phyloP scores from a whole-genome alignment of 768 basidiomycete genomes.

The Lactifluus hygrophoroides region DNA sequence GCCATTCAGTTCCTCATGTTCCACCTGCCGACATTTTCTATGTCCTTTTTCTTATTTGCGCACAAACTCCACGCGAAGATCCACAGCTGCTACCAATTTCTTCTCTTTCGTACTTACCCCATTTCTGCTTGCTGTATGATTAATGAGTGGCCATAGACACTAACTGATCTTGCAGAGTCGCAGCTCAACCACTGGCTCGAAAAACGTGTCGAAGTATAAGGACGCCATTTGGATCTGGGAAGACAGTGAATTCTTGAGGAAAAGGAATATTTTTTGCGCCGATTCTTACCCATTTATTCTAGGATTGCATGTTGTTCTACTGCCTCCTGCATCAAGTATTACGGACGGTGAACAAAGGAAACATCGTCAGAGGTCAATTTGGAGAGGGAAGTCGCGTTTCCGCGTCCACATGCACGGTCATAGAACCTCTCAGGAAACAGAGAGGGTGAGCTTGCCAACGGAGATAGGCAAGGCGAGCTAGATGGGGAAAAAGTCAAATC shows the following conservation, averaged over 20 bases:
- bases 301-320: not conserved
- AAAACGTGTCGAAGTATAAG: not conserved
- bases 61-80: no score
- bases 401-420: not conserved
- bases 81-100: no score
- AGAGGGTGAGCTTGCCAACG: not conserved
- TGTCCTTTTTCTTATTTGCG: no score
- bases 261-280: not conserved
- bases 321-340: not conserved
- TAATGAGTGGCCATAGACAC: no score
- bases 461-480: constrained; percentile 1
- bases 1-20: no score
- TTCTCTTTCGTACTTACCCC: no score
- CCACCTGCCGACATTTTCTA: no score
- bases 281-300: not conserved
- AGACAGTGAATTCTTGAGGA: not conserved
- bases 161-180: no score
- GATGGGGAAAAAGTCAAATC: constrained; percentile 5
- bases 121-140: no score
- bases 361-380: not conserved
- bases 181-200: not conserved
- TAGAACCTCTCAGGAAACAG: not conserved
- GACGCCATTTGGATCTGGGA: not conserved
- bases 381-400: no score
- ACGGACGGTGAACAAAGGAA: not conserved